Evolutionary conservation across 441 rosid species (phyloP), one percentile per base, ranked within the genome.

Genomic region (Adansonia grandidieri): DNA sequence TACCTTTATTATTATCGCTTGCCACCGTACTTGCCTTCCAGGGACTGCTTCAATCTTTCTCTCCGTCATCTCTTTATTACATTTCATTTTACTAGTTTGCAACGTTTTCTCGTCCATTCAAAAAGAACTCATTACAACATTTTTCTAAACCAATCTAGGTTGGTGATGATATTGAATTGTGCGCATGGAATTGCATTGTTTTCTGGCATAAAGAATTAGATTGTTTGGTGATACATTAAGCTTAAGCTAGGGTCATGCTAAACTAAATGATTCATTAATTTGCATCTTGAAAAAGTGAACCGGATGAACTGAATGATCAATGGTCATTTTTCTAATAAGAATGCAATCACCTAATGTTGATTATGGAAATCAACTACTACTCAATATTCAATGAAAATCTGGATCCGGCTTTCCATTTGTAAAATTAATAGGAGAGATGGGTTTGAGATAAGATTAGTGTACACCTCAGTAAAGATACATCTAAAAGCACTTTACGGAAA

Each of bases 321-420:
- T 32, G 37, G 37, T 32, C 37, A 32, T 32, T 32, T 32, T 32
- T 32, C 37, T 32, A 32, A 32, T 32, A 56, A 19, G 17, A 62
- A 62, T 62, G 42, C 48, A 42, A 66, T 44, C 47, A 42, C 28
- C 20, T 3, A 40, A 66, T 40, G 24, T 6, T n/a, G 71, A 19
- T 65, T n/a, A 57, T 57, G 15, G 7, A 57, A 57, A 54, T n/a
- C 13, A n/a, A 5, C 20, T n/a, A 17, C 57, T 9, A 56, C 1
- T 20, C 7, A 17, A 56, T 17, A 64, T 37, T 66, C 71, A 56
- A 66, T 42, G 71, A 66, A 40, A 66, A 66, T 15, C 24, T 42
- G 15, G 61, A 56, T 17, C 14, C 24, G 4, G 45, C 45, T 42
- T 6, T 42, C 45, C 45, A 56, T 56, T 56, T 56, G 61, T 56